phyloP scores from a whole-genome alignment of 2,329 filamentous ascomycete genomes.

The Alternaria gansuensis region DNA sequence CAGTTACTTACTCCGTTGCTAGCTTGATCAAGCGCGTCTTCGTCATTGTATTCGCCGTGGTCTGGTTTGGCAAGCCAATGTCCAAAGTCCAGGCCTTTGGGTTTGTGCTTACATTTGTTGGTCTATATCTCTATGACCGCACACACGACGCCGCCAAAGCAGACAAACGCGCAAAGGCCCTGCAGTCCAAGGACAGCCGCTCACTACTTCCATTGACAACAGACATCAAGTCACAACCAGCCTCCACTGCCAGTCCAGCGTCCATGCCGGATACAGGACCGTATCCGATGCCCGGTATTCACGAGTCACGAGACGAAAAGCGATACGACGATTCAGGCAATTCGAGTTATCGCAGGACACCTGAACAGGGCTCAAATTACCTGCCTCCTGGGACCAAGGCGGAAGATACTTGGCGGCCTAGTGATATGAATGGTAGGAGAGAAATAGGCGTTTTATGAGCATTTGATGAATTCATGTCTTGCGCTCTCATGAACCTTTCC shows the following conservation, averaged over 20 bases:
- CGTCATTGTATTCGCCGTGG: conserved; percentile 90
- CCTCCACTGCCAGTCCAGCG: conserved; percentile 54
- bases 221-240: conserved; percentile 35
- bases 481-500: neutral
- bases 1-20: conserved; percentile 96
- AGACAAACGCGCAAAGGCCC: conserved; percentile 74
- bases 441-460: conserved; percentile 38
- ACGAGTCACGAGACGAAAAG: conserved; percentile 60
- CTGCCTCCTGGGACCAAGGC: conserved; percentile 82
- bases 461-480: conserved; percentile 11
- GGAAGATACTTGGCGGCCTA: conserved; percentile 77
- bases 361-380: conserved; percentile 62
- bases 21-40: conserved; percentile 97
- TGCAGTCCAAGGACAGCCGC: conserved; percentile 69
- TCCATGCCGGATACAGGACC: conserved; percentile 48
- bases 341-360: conserved; percentile 54
- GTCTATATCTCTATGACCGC: conserved; percentile 94
- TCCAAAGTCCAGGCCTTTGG: conserved; percentile 83
- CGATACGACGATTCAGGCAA: conserved; percentile 66
- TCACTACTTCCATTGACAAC: conserved; percentile 72
- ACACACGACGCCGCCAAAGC: conserved; percentile 88
- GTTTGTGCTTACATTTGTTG: conserved; percentile 87
- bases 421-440: conserved; percentile 35
- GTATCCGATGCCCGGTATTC: conserved; percentile 37
- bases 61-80: conserved; percentile 95